Conservation (phyloP, 202 grass and related monocot species). For the Tripidium arundinaceum region DNA sequence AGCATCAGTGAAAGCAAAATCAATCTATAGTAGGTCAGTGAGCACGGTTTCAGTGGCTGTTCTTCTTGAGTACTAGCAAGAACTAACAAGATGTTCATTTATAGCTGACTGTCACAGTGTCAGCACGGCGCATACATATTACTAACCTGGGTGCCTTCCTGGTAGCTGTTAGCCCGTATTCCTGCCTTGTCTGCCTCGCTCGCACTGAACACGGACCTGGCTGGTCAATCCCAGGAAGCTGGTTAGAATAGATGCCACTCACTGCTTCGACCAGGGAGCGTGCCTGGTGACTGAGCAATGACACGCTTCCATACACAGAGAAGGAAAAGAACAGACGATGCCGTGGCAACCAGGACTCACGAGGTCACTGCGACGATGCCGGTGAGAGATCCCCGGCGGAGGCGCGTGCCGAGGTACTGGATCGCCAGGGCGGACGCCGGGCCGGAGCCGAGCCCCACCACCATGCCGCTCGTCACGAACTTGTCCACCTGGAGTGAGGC, state of each 20-base stretch:
- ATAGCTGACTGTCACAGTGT: too few relatives aligned
- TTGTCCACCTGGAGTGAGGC: conserved; percentile 56
- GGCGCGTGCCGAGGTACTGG: conserved; percentile 57
- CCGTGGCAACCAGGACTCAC: conserved; percentile 42
- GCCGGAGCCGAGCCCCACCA: conserved; percentile 71
- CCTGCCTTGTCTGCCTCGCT: conserved; percentile 74
- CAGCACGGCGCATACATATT: background rate
- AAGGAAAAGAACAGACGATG: background rate
- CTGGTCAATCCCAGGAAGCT: conserved; percentile 37
- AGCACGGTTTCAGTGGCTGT: conserved; percentile 34
- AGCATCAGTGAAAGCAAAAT: conserved; percentile 92
- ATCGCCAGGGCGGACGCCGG: conserved; percentile 66
- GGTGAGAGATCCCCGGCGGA: conserved; percentile 54
- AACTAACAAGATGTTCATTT: background rate
- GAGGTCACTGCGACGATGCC: conserved; percentile 61
- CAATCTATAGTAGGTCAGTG: conserved; percentile 48
- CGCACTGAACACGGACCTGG: conserved; percentile 69
- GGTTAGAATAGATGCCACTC: conserved; percentile 5
- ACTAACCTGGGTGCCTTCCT: conserved; percentile 66
- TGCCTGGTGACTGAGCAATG: background rate
- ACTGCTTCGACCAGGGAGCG: background rate
- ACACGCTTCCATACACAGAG: background rate
- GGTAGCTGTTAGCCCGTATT: conserved; percentile 43
- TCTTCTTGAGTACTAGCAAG: background rate
- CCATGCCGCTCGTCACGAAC: conserved; percentile 85